Percentiles rank a stretch among this genome's conserved stretches.
Evolutionary conservation across 1,284 basidiomycete genomes (phyloP).

Genomic region (Heterobasidion parviporum): DNA sequence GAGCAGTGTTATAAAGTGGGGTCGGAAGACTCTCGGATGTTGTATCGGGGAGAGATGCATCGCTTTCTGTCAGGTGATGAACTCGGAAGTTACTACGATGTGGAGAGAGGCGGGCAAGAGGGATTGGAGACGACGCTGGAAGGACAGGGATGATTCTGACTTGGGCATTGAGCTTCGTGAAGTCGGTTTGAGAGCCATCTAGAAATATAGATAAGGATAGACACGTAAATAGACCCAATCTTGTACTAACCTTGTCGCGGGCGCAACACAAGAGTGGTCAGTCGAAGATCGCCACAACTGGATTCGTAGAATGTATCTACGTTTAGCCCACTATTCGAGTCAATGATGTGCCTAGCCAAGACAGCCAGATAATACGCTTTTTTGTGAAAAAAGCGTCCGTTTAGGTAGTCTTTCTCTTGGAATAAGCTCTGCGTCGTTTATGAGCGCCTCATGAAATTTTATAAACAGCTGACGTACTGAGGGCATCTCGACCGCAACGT

Average conservation of each 20-base stretch:
- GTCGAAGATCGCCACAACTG: conserved; percentile 54
- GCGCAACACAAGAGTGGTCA: conserved; percentile 58
- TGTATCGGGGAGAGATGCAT: conserved; percentile 13
- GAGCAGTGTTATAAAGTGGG: conserved; percentile 73
- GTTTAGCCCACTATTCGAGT: conserved; percentile 33
- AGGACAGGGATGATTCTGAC: conserved; percentile 73
- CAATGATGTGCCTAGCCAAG: conserved; percentile 60
- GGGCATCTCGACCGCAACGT: conserved; percentile 86
- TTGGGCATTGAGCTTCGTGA: conserved; percentile 60
- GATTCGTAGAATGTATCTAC: conserved; percentile 59
- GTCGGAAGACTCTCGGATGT: conserved; percentile 33
- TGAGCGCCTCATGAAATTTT: conserved; percentile 2
- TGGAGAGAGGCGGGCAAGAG: conserved; percentile 65
- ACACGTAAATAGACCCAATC: conserved; percentile 1
- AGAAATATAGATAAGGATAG: conserved; percentile 33
- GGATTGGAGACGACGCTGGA: conserved; percentile 50
- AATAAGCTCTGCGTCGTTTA: conserved; percentile 52
- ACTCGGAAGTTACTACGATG: conserved; percentile 64
- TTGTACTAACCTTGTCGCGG: conserved; percentile 43
- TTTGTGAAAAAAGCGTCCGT: conserved; percentile 90
- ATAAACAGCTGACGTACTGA: conserved; percentile 33
- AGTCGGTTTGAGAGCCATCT: conserved; percentile 52
- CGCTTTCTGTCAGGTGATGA: conserved; percentile 13
- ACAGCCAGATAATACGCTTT: conserved; percentile 85
- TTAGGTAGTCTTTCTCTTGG: conserved; percentile 92